Conservation (phyloP, 768 basidiomycete genomes). For the Porpolomopsis calyptriformis region DNA sequence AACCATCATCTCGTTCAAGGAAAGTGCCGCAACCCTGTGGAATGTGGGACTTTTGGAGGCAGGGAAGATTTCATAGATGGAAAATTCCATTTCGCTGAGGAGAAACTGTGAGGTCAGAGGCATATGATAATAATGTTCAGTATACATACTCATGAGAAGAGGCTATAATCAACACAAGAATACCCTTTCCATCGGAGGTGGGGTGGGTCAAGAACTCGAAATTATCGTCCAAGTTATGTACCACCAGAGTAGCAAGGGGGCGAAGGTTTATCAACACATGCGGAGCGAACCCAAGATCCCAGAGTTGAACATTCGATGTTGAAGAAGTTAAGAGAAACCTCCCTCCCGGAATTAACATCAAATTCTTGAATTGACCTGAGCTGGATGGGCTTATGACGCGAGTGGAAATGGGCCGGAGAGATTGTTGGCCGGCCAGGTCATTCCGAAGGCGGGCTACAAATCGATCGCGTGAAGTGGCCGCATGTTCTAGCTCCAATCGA, state of each 20-base stretch:
- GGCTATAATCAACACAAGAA: conserved; percentile 8
- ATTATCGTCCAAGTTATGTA: not conserved
- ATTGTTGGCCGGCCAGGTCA: not conserved
- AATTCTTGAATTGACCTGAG: conserved; percentile 3
- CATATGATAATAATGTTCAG: not conserved
- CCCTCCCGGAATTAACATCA: conserved; percentile 22
- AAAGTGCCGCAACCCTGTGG: conserved; percentile 2
- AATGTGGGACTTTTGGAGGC: conserved; percentile 2
- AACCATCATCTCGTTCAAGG: not conserved
- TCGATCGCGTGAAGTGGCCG: conserved; percentile 16
- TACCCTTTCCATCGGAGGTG: conserved; percentile 7
- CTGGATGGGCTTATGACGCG: conserved; percentile 10
- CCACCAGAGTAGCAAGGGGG: conserved; percentile 8
- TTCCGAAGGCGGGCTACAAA: conserved; percentile 10
- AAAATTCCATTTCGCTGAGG: not conserved
- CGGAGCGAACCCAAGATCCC: conserved; percentile 19
- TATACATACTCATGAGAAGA: not conserved
- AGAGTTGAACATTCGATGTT: conserved; percentile 12
- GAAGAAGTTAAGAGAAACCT: conserved; percentile 20
- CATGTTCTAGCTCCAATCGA: conserved; percentile 17
- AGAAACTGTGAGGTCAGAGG: not conserved
- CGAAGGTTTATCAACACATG: conserved; percentile 9
- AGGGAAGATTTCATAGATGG: conserved; percentile 4
- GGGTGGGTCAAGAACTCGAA: conserved; percentile 7
- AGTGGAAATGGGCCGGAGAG: conserved; percentile 7